Evolutionary conservation across 78 protist genomes (phyloP).

Genomic region (Cavenderia fasciculata): DNA sequence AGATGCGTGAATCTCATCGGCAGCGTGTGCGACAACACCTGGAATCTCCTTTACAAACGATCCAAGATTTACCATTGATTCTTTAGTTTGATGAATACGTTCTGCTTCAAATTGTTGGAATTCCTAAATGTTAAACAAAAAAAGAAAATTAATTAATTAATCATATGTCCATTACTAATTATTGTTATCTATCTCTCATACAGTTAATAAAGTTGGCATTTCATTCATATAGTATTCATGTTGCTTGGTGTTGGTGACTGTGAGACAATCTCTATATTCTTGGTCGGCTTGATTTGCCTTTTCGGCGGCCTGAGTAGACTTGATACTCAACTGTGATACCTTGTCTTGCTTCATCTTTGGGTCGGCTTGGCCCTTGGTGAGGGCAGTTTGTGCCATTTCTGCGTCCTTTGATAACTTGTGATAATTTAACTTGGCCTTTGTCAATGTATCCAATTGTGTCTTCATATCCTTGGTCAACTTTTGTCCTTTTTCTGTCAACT

Average conservation of each 20-base stretch:
- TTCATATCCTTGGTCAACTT: constrained; percentile 23
- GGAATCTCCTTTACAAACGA: not conserved
- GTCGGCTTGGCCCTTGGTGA: constrained; percentile 15
- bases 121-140: no score
- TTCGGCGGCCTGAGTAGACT: constrained; percentile 13
- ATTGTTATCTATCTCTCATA: no score
- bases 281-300: constrained; percentile 42
- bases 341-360: constrained; percentile 10
- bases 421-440: constrained; percentile 48
- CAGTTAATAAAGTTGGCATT: constrained; percentile 28
- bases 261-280: not conserved
- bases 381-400: constrained; percentile 11
- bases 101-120: constrained; percentile 51
- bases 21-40: not conserved
- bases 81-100: not conserved
- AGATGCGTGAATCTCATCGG: not conserved
- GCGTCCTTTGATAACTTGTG: constrained; percentile 32
- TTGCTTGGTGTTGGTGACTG: constrained; percentile 27
- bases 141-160: not conserved
- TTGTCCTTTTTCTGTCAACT: not conserved
- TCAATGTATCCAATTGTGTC: not conserved
- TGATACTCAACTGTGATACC: not conserved
- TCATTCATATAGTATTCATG: constrained; percentile 13
- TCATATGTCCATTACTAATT: not conserved
- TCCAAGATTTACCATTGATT: not conserved